Evolutionary conservation across 2,329 filamentous ascomycete genomes (phyloP).

Genomic region (Neonectria punicea): DNA sequence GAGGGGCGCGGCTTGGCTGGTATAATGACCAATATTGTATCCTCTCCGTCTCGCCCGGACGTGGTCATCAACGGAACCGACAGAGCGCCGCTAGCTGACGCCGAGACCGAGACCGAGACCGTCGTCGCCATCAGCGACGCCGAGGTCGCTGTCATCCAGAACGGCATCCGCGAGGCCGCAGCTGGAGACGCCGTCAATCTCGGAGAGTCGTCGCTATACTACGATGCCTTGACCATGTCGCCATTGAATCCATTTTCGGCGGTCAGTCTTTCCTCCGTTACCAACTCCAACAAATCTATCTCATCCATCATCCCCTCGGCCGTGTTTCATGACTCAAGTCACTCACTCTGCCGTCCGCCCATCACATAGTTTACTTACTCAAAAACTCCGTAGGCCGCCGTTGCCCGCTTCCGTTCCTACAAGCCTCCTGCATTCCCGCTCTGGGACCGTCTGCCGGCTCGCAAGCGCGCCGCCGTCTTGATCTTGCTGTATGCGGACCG

Average conservation of each 20-base stretch:
- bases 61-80: not conserved
- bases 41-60: no score
- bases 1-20: not conserved
- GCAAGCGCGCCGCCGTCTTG: constrained; percentile 84
- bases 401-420: constrained; percentile 70
- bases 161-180: constrained; percentile 36
- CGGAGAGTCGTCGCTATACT: constrained; percentile 61
- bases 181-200: constrained; percentile 36
- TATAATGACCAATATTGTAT: constrained; percentile 5
- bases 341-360: not conserved
- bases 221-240: constrained; percentile 68
- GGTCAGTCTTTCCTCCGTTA: constrained; percentile 53
- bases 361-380: constrained; percentile 26
- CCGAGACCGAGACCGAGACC: constrained; percentile 17
- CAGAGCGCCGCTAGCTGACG: not conserved
- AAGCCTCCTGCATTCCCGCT: constrained; percentile 68
- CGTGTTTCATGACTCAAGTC: not conserved
- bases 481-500: constrained; percentile 89
- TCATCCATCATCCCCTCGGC: not conserved
- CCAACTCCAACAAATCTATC: no score
- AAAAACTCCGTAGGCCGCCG: constrained; percentile 58
- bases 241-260: constrained; percentile 64
- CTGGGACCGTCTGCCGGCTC: constrained; percentile 70
- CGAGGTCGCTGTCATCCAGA: constrained; percentile 42
- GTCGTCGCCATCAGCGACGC: constrained; percentile 34